These are phyloP conservation scores for Stephania yunnanensis DNA, from an alignment of 164 flowering plant genomes.

Conservation along the genomic window DNA sequence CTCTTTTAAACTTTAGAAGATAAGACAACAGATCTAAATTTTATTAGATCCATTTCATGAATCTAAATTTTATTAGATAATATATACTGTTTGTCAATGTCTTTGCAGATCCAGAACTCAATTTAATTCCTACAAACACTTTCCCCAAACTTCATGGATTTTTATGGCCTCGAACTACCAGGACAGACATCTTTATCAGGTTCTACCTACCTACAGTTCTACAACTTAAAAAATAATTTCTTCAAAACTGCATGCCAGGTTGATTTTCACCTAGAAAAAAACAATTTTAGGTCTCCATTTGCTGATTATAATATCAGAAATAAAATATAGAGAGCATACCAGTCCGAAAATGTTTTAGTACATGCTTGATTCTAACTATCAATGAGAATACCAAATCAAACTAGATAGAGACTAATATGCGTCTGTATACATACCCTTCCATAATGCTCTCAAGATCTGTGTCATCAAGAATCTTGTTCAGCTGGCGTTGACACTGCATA, in stretches of 20 bases:
- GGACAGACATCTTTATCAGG: no score
- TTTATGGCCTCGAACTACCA: not conserved
- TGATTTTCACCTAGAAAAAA: no score
- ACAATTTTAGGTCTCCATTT: no score
- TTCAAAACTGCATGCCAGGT: no score
- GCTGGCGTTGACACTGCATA: conserved; percentile 78
- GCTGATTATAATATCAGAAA: not conserved
- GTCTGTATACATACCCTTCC: conserved; percentile 66
- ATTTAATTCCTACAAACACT: not conserved
- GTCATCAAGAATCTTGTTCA: conserved; percentile 78
- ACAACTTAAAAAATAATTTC: no score
- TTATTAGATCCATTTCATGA: no score
- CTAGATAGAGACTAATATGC: not conserved
- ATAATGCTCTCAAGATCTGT: conserved; percentile 80
- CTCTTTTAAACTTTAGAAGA: not conserved
- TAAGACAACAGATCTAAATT: not conserved
- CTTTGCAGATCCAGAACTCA: not conserved
- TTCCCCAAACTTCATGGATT: not conserved
- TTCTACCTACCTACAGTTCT: no score
- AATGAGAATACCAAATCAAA: not conserved
- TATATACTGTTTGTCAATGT: no score
- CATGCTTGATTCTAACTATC: not conserved
- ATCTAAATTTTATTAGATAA: not conserved
- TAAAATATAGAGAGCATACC: not conserved
- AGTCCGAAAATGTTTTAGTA: not conserved